These are phyloP conservation scores for Thermochaetoides thermophila DNA, from an alignment of 495 filamentous ascomycete species.

Conservation along the genomic window DNA sequence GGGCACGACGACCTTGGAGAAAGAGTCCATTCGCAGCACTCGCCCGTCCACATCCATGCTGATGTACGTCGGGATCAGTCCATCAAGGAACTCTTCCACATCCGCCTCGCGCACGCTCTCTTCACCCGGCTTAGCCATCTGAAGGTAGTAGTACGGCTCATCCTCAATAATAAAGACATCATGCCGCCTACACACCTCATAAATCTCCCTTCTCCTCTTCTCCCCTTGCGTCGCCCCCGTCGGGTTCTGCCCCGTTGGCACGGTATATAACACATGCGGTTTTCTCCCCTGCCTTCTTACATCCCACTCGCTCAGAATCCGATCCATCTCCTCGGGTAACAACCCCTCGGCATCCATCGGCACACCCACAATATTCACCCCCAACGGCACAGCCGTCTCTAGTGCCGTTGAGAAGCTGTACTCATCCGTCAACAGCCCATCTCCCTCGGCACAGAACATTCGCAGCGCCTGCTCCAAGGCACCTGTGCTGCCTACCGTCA, in stretches of 20 bases:
- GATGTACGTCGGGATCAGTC: constrained; percentile 45
- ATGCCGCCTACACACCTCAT: constrained; percentile 63
- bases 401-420: constrained; percentile 74
- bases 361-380: constrained; percentile 56
- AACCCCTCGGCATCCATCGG: constrained; percentile 68
- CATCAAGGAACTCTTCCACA: constrained; percentile 31
- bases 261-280: constrained; percentile 67
- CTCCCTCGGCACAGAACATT: constrained; percentile 58
- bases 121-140: constrained; percentile 72
- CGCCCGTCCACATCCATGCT: constrained; percentile 52
- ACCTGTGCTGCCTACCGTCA: constrained; percentile 66
- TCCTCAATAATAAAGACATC: constrained; percentile 85
- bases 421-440: constrained; percentile 68
- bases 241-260: constrained; percentile 83
- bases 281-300: constrained; percentile 43
- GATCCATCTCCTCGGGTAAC: constrained; percentile 49
- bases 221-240: constrained; percentile 69
- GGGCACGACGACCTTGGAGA: constrained; percentile 70
- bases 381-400: constrained; percentile 67
- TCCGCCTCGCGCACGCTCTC: constrained; percentile 6
- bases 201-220: constrained; percentile 52
- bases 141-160: constrained; percentile 93
- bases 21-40: constrained; percentile 61
- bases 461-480: constrained; percentile 63
- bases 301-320: constrained; percentile 48